phyloP scores from a whole-genome alignment of 2,329 filamentous ascomycete species.

The Hypoxylon sp. region DNA sequence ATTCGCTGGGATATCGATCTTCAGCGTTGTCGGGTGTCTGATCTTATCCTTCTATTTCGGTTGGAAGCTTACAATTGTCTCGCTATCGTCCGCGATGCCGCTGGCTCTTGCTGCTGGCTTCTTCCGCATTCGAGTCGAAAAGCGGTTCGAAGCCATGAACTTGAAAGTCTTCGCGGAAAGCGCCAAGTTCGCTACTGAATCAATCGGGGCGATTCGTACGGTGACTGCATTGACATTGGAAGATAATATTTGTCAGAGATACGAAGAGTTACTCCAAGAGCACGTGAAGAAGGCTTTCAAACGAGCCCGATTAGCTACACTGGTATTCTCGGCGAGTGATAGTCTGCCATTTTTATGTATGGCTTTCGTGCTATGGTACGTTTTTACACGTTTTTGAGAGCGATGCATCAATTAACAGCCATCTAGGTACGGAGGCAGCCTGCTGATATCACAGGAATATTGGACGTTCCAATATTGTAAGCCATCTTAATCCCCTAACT shows the following conservation, averaged over 20 bases:
- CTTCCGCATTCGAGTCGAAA: constrained; percentile 51
- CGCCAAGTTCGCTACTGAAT: constrained; percentile 80
- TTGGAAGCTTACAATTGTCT: constrained; percentile 81
- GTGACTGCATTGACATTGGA: constrained; percentile 79
- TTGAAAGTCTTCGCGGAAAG: constrained; percentile 76
- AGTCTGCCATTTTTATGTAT: constrained; percentile 61
- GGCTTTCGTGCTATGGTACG: constrained; percentile 53
- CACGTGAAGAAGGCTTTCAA: constrained; percentile 72
- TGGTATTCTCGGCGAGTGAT: constrained; percentile 77
- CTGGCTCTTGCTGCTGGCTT: constrained; percentile 62
- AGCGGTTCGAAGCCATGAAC: constrained; percentile 62
- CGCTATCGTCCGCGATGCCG: constrained; percentile 70
- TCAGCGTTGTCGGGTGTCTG: constrained; percentile 74
- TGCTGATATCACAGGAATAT: constrained; percentile 67
- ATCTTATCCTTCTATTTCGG: constrained; percentile 77
- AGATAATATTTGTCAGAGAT: constrained; percentile 71
- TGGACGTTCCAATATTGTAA: constrained; percentile 60
- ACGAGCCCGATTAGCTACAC: constrained; percentile 73
- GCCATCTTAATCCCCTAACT: constrained; percentile 11
- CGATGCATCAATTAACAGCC: constrained; percentile 63
- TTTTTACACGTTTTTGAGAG: neutral
- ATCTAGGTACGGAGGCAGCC: constrained; percentile 73
- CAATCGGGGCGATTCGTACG: constrained; percentile 79
- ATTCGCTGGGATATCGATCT: constrained; percentile 71
- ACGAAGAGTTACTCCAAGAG: constrained; percentile 67